Conservation (phyloP, 2,329 filamentous ascomycete genomes). For the Sporothrix euskadiensis region DNA sequence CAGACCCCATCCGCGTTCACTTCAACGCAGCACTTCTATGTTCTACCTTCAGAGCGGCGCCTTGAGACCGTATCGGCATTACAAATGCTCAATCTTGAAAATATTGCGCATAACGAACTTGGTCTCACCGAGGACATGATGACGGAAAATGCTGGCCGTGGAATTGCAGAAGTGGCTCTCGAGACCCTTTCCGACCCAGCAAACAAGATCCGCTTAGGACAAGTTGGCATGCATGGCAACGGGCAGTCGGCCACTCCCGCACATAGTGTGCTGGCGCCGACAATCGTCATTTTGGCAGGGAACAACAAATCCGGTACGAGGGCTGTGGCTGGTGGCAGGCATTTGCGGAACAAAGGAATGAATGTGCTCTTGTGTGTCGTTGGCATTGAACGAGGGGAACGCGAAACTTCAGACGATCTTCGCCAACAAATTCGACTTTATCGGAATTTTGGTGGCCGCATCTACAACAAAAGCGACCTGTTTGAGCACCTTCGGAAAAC, state of each 20-base stretch:
- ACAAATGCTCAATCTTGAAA: conserved; percentile 90
- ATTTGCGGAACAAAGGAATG: conserved; percentile 79
- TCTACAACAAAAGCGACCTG: conserved; percentile 62
- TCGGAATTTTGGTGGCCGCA: conserved; percentile 75
- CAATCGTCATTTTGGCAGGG: conserved; percentile 80
- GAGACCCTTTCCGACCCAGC: conserved; percentile 64
- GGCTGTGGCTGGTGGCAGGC: conserved; percentile 80
- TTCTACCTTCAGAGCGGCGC: conserved; percentile 56
- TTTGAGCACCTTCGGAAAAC: conserved; percentile 60
- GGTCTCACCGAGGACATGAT: conserved; percentile 87
- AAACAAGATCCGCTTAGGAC: conserved; percentile 56
- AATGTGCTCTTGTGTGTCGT: conserved; percentile 82
- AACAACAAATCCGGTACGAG: conserved; percentile 88
- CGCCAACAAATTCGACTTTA: conserved; percentile 81
- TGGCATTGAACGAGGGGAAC: conserved; percentile 77
- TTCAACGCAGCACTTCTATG: conserved; percentile 50
- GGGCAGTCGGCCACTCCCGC: not conserved
- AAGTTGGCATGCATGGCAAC: conserved; percentile 34
- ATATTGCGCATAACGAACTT: conserved; percentile 83
- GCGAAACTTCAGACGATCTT: conserved; percentile 76
- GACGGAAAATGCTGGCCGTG: conserved; percentile 85
- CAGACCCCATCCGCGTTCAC: conserved; percentile 34
- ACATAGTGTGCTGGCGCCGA: conserved; percentile 36
- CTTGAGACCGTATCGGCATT: conserved; percentile 68
- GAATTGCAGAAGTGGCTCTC: conserved; percentile 81